Evolutionary conservation across 495 filamentous ascomycete genomes (phyloP).

Genomic region (Aspergillus funiculosus): DNA sequence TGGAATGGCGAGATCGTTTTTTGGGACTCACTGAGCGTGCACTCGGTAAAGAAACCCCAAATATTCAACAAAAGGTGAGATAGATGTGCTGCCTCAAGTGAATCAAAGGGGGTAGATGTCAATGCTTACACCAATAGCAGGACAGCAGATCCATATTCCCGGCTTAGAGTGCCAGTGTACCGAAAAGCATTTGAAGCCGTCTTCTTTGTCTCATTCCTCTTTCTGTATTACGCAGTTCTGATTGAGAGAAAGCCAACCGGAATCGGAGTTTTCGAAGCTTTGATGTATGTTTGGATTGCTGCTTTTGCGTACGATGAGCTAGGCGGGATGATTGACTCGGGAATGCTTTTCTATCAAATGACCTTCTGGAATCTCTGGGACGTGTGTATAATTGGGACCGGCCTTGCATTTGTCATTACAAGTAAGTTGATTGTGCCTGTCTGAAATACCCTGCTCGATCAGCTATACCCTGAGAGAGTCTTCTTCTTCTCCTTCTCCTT

Average conservation of each 20-base stretch:
- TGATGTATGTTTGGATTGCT: conserved; percentile 65
- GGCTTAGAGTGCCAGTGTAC: conserved; percentile 85
- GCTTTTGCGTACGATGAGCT: conserved; percentile 87
- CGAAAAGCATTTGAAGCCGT: conserved; percentile 82
- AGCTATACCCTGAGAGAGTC: not conserved
- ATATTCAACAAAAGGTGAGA: conserved; percentile 65
- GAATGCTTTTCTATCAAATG: conserved; percentile 72
- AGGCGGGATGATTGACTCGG: conserved; percentile 75
- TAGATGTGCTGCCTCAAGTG: not conserved
- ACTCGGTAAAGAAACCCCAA: conserved; percentile 73
- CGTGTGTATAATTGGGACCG: conserved; percentile 78
- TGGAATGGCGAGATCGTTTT: conserved; percentile 92
- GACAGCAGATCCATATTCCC: conserved; percentile 74
- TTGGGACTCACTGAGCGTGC: conserved; percentile 74
- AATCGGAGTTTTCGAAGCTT: conserved; percentile 46
- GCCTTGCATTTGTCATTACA: conserved; percentile 61
- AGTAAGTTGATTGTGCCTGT: conserved; percentile 48
- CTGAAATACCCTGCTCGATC: conserved; percentile 16
- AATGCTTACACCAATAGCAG: conserved; percentile 20
- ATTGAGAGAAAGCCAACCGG: conserved; percentile 50
- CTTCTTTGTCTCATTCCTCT: conserved; percentile 78
- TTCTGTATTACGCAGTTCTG: conserved; percentile 79
- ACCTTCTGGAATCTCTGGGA: conserved; percentile 94
- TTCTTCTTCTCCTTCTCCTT: not conserved
- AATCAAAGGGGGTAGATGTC: not conserved